Evolutionary conservation across 2,329 filamentous ascomycete species (phyloP).

Genomic region (Hirsutella rhossiliensis): DNA sequence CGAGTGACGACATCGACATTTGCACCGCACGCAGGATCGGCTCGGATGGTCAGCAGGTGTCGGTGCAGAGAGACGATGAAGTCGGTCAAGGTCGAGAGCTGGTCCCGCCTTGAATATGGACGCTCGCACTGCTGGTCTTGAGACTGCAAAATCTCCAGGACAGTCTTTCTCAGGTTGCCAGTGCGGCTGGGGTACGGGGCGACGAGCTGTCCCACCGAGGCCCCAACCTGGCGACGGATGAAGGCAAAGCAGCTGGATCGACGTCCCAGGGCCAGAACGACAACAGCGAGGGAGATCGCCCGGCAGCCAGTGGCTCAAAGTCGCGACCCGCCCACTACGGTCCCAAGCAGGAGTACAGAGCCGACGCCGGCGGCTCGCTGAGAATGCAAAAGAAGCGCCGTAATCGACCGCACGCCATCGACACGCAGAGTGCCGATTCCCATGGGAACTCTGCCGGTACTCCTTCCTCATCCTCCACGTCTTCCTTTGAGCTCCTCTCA

Average conservation of each 20-base stretch:
- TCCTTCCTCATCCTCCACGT: constrained; percentile 2
- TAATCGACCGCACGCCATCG: constrained; percentile 4
- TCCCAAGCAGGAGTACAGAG: constrained; percentile 11
- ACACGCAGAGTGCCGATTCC: background rate
- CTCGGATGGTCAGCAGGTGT: background rate
- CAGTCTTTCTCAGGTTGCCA: too few species aligned
- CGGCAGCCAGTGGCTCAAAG: background rate
- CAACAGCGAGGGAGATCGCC: background rate
- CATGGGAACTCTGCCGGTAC: background rate
- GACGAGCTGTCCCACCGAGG: background rate
- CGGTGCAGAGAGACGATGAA: background rate
- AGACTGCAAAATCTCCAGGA: too few species aligned
- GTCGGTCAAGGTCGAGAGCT: too few species aligned
- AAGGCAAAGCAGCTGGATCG: background rate
- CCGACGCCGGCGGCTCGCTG: constrained; percentile 20
- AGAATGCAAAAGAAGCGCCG: constrained; percentile 18
- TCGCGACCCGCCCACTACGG: background rate
- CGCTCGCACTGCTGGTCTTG: too few species aligned
- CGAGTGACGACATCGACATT: background rate
- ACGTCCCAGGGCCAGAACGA: background rate
- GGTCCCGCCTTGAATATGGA: too few species aligned
- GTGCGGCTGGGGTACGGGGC: too few species aligned
- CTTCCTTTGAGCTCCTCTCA: background rate
- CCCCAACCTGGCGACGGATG: background rate
- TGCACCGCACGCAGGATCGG: background rate